Base-by-base conservation (phyloP, 2,329 filamentous ascomycete species). In the Aspergillus pseudotamarii region DNA sequence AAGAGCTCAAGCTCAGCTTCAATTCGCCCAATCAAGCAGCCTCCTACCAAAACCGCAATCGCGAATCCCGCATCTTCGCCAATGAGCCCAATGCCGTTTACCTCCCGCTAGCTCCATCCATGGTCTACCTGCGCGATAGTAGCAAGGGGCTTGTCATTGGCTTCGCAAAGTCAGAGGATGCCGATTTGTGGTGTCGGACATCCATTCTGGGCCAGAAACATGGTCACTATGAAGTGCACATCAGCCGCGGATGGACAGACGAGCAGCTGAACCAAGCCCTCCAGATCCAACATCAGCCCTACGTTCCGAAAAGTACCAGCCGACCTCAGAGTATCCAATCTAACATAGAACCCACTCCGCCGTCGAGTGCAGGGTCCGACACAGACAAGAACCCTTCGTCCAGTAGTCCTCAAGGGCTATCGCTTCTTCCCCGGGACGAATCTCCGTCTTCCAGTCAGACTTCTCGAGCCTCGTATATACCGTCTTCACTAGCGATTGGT, bases 1-100 rank as follows among this genome's bases (percentile, higher is more conserved):
- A 58, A 23, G 59, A 61, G n/a, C 28, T 61, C n/a, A 61, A 61
- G 45, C 26, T 61, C 26, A 28, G 32, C 36, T 61, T 61, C 59
- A 58, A 34, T 8, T 32, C 54, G 3, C 3, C 46, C 26, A 43
- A 46, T 36, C 59, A 51, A 16, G 59, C 59, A 23, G 12, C 38
- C 16, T 32, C 45, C 19, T 61, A 61, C 46, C 59, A 61, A 6
- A n/a, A 28, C 12, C 34, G 48, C 12, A 61, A 61, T 43, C 59
- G 54, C 10, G 59, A 61, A 38, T 43, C 32, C n/a, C 59, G 59
- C 26, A 61, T 61, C 59, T 58, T 58, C 59, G 14, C 54, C 45
- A 16, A 21, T 0, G 54, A 58, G 8, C 59, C 59, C 19, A 45
- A n/a, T 1, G 54, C 59, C 26, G 45, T 57, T 10, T 61, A 53